Percentiles rank a stretch among this genome's conserved stretches.
These are phyloP conservation scores for Nidularia pulvinata DNA, from an alignment of 768 basidiomycete genomes.

Conservation along the genomic window DNA sequence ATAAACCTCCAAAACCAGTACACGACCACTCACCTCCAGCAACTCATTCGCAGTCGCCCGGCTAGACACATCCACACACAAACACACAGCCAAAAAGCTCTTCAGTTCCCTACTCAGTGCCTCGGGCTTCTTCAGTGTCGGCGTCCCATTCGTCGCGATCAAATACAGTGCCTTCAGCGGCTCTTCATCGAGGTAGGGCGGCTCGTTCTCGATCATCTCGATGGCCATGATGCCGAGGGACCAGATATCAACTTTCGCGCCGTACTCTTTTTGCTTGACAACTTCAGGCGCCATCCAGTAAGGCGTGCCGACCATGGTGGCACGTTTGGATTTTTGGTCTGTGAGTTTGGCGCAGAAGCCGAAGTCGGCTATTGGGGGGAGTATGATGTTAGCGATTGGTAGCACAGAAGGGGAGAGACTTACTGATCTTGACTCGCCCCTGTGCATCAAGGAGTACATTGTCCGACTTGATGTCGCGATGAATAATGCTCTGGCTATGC, in stretches of 20 bases:
- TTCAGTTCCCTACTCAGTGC: slow-evolving; percentile 90
- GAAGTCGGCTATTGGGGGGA: slow-evolving; percentile 72
- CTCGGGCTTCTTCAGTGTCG: slow-evolving; percentile 96
- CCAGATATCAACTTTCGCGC: slow-evolving; percentile 97
- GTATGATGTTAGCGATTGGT: slow-evolving; percentile 1
- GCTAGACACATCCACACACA: slow-evolving; percentile 96
- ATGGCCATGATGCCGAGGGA: slow-evolving; percentile 98
- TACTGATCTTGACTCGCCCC: slow-evolving; percentile 97
- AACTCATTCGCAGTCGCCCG: slow-evolving; percentile 89
- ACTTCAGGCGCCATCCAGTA: slow-evolving; percentile 99
- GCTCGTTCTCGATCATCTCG: slow-evolving; percentile 99
- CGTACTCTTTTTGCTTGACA: slow-evolving; percentile 96
- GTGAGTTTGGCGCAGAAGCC: slow-evolving; percentile 97
- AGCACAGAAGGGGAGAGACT: slow-evolving; percentile 24
- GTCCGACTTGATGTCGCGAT: slow-evolving; percentile 97
- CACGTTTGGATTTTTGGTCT: slow-evolving; percentile 95
- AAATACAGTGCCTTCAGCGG: slow-evolving; percentile 93
- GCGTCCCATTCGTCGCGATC: slow-evolving; percentile 98
- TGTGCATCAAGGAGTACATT: slow-evolving; percentile 93
- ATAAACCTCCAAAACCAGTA: slow-evolving; percentile 3
- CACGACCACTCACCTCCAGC: slow-evolving; percentile 59
- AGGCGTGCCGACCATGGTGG: slow-evolving; percentile 98
- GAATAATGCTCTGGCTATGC: slow-evolving; percentile 93
- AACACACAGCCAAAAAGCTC: slow-evolving; percentile 95
- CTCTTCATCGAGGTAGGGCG: slow-evolving; percentile 94